phyloP scores from a whole-genome alignment of 495 filamentous ascomycete genomes.

The Staphylotrichum tortipilum region DNA sequence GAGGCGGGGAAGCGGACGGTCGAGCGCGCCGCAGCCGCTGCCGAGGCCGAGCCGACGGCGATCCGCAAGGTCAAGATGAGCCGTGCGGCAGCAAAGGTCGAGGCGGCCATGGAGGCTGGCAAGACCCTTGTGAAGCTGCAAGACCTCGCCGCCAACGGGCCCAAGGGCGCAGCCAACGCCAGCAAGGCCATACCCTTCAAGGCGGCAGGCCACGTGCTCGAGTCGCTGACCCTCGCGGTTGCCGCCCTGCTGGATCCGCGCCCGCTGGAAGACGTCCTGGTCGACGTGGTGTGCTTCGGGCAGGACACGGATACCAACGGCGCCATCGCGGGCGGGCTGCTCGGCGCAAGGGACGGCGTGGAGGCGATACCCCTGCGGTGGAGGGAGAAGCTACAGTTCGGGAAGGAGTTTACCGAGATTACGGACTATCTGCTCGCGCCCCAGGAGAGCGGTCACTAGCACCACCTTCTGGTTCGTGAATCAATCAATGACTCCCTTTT shows the following conservation, averaged over 20 bases:
- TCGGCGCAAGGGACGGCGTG: slow-evolving; percentile 26
- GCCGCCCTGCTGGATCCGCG: slow-evolving; percentile 24
- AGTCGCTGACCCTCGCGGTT: slow-evolving; percentile 21
- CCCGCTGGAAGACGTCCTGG: slow-evolving; percentile 21
- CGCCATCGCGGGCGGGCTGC: slow-evolving; percentile 26
- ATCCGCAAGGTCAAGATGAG: not conserved
- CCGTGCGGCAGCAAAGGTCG: slow-evolving; percentile 9
- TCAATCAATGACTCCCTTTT: too few species aligned
- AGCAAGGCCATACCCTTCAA: slow-evolving; percentile 11
- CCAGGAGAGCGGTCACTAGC: not conserved
- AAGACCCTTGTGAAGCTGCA: slow-evolving; percentile 6
- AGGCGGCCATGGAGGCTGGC: slow-evolving; percentile 7
- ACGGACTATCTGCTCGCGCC: slow-evolving; percentile 8
- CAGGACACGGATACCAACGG: slow-evolving; percentile 27
- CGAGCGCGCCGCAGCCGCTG: not conserved
- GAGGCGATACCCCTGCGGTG: slow-evolving; percentile 18
- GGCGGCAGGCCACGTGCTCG: slow-evolving; percentile 21
- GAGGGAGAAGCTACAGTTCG: slow-evolving; percentile 25
- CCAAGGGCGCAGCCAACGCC: slow-evolving; percentile 9
- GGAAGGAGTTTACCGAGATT: slow-evolving; percentile 21
- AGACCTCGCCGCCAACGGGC: slow-evolving; percentile 22
- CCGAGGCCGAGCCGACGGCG: not conserved
- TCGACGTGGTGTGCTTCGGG: slow-evolving; percentile 27
- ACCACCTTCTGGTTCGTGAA: too few species aligned
- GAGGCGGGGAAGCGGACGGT: slow-evolving; percentile 9